Conservation (phyloP, 129 eudicot genomes). For the Gnaphalium uliginosum region DNA sequence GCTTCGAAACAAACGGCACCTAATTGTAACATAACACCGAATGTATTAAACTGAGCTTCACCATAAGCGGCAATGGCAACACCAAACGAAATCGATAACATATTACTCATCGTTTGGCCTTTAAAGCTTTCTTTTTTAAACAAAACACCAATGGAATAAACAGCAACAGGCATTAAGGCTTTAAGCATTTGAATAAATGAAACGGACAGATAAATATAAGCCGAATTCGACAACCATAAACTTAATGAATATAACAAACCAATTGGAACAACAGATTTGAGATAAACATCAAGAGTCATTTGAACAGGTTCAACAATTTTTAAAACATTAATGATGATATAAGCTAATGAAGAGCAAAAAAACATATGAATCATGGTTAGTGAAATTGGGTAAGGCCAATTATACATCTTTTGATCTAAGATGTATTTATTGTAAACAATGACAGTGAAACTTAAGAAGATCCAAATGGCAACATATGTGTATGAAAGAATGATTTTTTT, state of each 20-base stretch:
- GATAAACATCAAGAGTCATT: slow-evolving; percentile 37
- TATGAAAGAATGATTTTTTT: slow-evolving; percentile 44
- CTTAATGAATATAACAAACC: slow-evolving; percentile 48
- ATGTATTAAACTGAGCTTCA: slow-evolving; percentile 42
- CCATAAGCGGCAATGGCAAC: slow-evolving; percentile 58
- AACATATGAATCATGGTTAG: slow-evolving; percentile 52
- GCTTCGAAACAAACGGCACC: slow-evolving; percentile 56
- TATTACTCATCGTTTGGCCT: slow-evolving; percentile 33
- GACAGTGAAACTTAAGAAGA: slow-evolving; percentile 42
- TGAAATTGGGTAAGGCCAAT: slow-evolving; percentile 52
- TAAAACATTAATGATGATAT: slow-evolving; percentile 28
- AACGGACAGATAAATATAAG: slow-evolving; percentile 49
- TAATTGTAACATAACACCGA: slow-evolving; percentile 42
- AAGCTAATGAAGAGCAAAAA: slow-evolving; percentile 46
- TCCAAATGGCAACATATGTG: slow-evolving; percentile 48
- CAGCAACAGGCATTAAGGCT: slow-evolving; percentile 57
- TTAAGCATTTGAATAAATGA: slow-evolving; percentile 56
- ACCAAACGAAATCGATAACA: slow-evolving; percentile 46
- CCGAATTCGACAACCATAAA: slow-evolving; percentile 49
- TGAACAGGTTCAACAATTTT: slow-evolving; percentile 44
- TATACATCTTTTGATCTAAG: slow-evolving; percentile 47
- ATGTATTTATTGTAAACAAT: slow-evolving; percentile 52
- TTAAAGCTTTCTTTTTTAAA: slow-evolving; percentile 42
- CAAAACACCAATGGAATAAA: slow-evolving; percentile 41
- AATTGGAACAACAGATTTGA: slow-evolving; percentile 44